Conservation (phyloP, 345 rosid species). For the Citropsis articulata region DNA sequence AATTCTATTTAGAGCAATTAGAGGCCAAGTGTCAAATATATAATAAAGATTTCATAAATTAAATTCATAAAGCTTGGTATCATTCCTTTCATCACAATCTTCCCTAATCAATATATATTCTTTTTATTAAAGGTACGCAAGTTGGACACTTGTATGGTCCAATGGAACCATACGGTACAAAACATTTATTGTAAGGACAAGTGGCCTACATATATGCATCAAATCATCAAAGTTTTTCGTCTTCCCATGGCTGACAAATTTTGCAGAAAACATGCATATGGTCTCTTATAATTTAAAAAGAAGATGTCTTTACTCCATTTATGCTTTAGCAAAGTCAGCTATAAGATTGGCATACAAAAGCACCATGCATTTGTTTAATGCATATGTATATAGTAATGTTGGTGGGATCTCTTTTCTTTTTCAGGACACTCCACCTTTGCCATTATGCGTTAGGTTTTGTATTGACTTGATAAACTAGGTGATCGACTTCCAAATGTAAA, state of each 20-base stretch:
- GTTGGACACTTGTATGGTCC: background rate
- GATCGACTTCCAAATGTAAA: background rate
- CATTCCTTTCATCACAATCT: background rate
- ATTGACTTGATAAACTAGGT: background rate
- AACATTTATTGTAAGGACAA: background rate
- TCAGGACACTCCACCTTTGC: background rate
- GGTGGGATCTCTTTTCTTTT: slow-evolving; percentile 5
- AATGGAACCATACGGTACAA: background rate
- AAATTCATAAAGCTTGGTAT: background rate
- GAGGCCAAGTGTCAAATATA: no score
- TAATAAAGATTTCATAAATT: background rate
- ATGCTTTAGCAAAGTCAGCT: background rate
- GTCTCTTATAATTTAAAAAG: background rate
- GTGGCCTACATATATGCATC: background rate
- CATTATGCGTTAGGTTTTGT: background rate
- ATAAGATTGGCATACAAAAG: background rate
- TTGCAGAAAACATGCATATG: slow-evolving; percentile 15
- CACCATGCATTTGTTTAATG: background rate
- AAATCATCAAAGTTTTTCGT: background rate
- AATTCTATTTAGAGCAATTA: no score
- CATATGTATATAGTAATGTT: background rate
- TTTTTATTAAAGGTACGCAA: background rate
- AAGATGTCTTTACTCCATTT: background rate
- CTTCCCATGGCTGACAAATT: background rate
- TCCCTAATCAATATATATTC: background rate